Base-by-base conservation (phyloP, 192 early-diverging fungal species). In the Coemansia furcata region DNA sequence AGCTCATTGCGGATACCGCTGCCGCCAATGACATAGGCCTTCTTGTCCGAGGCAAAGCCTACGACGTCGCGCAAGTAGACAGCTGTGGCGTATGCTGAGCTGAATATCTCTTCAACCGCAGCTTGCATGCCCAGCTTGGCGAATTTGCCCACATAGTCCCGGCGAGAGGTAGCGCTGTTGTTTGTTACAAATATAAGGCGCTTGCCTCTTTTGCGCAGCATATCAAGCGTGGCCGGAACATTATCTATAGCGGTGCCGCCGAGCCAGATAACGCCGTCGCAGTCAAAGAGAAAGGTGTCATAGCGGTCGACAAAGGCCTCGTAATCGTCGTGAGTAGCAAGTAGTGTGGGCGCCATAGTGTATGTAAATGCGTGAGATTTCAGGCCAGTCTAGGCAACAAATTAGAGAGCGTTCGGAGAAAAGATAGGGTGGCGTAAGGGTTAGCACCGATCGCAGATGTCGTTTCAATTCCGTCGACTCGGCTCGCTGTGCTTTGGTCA, bases 231-330 rank as follows among this genome's bases (percentile, higher is more conserved):
- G 30, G 92, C 87, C 21, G 73, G 69, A 2, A 95, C 88, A 35
- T 87, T 86, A 14, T 87, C 82, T 66, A 99, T 73, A 1, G 88
- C 71, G 1, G 85, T 66, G 72, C 80, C 85, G 39, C 92, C 93
- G 54, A 86, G 87, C 97, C 97, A 99, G 44, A 99, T 85, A 32
- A 99, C 97, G 90, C 96, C 97, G 84, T 99, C 97, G 83, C 95
- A 97, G 83, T 99, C 97, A 47, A 99, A 89, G 58, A 99, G 77
- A 66, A 97, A 98, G 15, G 93, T 99, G 74, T 99, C 96, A 64
- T 87, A 89, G 43, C 79, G 78, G 71, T 93, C 91, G 35, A 97
- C 69, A 91, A 95, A 6, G 12, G 63, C 37, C 62, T 85, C 65
- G 32, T 80, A 82, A 32, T 88, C 85, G 63, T 23, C 32, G 43